These are phyloP conservation scores for Bolboschoenus planiculmis DNA, from an alignment of 176 grass and related monocot species.

Conservation along the genomic window DNA sequence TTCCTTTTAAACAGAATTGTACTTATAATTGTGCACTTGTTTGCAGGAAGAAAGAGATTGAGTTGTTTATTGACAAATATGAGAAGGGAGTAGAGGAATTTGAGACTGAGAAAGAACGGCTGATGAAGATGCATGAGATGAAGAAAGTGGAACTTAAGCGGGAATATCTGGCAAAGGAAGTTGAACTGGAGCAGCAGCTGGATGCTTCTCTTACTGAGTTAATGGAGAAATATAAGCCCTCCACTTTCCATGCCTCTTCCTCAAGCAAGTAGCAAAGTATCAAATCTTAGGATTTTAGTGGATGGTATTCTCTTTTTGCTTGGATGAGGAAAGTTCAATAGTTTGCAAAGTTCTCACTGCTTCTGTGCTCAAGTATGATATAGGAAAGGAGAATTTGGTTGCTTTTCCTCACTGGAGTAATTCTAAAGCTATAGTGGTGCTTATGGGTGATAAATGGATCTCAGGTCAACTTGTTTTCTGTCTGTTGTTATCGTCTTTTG, in stretches of 20 bases:
- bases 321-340: background rate
- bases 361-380: background rate
- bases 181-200: slow-evolving; percentile 47
- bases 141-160: slow-evolving; percentile 41
- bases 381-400: background rate
- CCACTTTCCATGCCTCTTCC: slow-evolving; percentile 41
- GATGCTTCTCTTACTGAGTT: slow-evolving; percentile 37
- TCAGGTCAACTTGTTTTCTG: background rate
- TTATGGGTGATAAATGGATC: background rate
- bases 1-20: background rate
- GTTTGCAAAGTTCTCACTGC: background rate
- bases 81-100: slow-evolving; percentile 58
- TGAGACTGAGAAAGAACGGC: slow-evolving; percentile 36
- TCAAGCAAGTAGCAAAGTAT: background rate
- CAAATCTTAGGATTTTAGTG: background rate
- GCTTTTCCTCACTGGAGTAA: background rate
- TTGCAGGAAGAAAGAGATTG: slow-evolving; percentile 53
- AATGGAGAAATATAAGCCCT: slow-evolving; percentile 68
- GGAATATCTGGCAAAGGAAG: slow-evolving; percentile 54
- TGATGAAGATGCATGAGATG: slow-evolving; percentile 44
- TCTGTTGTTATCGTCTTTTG: background rate
- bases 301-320: background rate
- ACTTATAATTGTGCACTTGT: background rate
- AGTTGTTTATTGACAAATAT: slow-evolving; percentile 52
- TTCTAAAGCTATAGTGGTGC: background rate